Percentiles rank a stretch among this genome's conserved stretches.
These are phyloP conservation scores for Parsonsia alboflavescens DNA, from an alignment of 257 asterid species.

Conservation along the genomic window DNA sequence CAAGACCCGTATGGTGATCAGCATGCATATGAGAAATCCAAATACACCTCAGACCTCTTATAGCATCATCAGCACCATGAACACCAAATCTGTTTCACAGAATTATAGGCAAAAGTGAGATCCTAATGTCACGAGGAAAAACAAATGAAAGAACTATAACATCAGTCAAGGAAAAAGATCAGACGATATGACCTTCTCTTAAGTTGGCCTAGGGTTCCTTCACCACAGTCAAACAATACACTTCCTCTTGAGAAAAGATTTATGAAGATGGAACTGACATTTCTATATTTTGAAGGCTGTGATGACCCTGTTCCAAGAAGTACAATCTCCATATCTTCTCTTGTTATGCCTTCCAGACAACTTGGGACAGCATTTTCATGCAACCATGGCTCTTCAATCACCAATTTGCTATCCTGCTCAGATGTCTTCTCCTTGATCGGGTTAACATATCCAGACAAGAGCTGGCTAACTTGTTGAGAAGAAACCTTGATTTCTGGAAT, in stretches of 20 bases:
- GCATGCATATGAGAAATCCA: constrained; percentile 99
- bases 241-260: constrained; percentile 83
- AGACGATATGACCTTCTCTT: constrained; percentile 60
- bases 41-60: constrained; percentile 62
- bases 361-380: constrained; percentile 47
- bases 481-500: constrained; percentile 79
- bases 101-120: neutral
- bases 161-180: neutral
- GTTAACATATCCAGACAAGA: constrained; percentile 34
- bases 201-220: constrained; percentile 93
- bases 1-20: constrained; percentile 95
- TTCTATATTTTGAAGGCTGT: constrained; percentile 97
- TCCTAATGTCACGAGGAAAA: neutral
- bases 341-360: constrained; percentile 64
- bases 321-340: constrained; percentile 90
- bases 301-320: constrained; percentile 98
- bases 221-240: constrained; percentile 86
- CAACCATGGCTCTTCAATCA: constrained; percentile 80
- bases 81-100: constrained; percentile 60
- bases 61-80: constrained; percentile 74
- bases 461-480: constrained; percentile 39
- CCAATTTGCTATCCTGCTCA: constrained; percentile 14
- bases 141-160: neutral
- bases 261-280: constrained; percentile 81
- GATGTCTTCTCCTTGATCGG: constrained; percentile 17